Evolutionary conservation across 352 stramenopile species (phyloP), one percentile per base, ranked within the genome.

Genomic region (Globisporangium nodosum): DNA sequence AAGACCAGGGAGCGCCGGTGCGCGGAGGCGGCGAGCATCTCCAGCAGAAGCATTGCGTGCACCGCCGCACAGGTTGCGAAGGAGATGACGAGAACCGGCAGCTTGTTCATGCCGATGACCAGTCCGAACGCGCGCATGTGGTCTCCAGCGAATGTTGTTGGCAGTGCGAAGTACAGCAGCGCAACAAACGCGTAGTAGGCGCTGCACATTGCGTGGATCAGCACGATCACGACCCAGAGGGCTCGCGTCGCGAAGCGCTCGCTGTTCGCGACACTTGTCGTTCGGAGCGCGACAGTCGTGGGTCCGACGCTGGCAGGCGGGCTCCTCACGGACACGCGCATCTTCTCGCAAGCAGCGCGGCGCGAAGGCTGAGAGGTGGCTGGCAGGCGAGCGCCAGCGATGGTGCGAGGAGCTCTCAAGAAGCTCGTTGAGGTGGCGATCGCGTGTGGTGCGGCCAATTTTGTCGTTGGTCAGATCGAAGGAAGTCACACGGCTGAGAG

Each of bases 41-140:
- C 43, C 13, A 49, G 20, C 18, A 49, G 43, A 16, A 49, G 43
- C 16, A 49, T 1, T 6, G n/a, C 43, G 12, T 49, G 43, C 1
- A 49, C 1, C 8, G 27, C 6, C 18, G 43, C 18, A 6, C 16
- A 30, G 43, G 11, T 24, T 8, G 43, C 43, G 20, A 49, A 49
- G n/a, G 8, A 49, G 43, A 20, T 5, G 5, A 27, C 43, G 11
- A 49, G 18, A 3, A 49, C 43, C 18, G 43, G 43, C 5, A 49
- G 18, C 43, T 24, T 49, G 43, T 49, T 24, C 18, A 49, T 15
- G 18, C 16, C 20, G 43, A 49, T 49, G 18, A 49, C 43, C 6
- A 49, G 43, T 3, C 43, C 43, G 43, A 49, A 49, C 43, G 43
- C 43, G 7, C 43, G 43, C 43, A 49, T 49, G n/a, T 49, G 43